Evolutionary conservation across 805 yeast species (phyloP).

Genomic region (Wickerhamiella brachini): DNA sequence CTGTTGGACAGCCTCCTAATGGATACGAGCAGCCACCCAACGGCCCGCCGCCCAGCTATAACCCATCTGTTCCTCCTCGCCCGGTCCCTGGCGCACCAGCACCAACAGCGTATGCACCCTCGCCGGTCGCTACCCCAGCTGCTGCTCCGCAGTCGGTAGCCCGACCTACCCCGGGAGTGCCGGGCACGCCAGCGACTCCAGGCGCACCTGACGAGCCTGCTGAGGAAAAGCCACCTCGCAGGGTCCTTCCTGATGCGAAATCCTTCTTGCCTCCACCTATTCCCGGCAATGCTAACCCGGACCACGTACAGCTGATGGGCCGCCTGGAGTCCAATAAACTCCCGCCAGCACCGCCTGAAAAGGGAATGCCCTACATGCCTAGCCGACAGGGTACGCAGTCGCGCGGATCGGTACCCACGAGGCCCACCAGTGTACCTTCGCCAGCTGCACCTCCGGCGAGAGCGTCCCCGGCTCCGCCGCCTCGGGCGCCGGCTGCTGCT

Average conservation of each 20-base stretch:
- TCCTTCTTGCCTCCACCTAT: constrained; percentile 18
- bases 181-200: neutral
- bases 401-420: neutral
- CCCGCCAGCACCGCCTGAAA: constrained; percentile 3
- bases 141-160: constrained; percentile 1
- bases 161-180: neutral
- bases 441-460: neutral
- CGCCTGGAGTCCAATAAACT: constrained; percentile 3
- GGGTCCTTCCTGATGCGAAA: constrained; percentile 16
- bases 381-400: constrained; percentile 18
- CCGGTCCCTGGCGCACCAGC: constrained; percentile 4
- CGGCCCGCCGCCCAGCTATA: constrained; percentile 4
- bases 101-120: no score
- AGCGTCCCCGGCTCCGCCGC: neutral
- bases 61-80: constrained; percentile 3
- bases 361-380: constrained; percentile 4
- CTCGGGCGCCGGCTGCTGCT: neutral
- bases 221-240: constrained; percentile 2
- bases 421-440: constrained; percentile 1
- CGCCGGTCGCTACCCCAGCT: neutral
- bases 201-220: neutral
- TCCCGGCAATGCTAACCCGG: constrained; percentile 8
- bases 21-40: constrained; percentile 8
- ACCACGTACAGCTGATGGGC: constrained; percentile 1
- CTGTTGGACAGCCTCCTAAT: constrained; percentile 4